Percentiles rank a stretch among this genome's conserved stretches.
phyloP scores from a whole-genome alignment of 257 asterid species.

The Anisodus tanguticus region DNA sequence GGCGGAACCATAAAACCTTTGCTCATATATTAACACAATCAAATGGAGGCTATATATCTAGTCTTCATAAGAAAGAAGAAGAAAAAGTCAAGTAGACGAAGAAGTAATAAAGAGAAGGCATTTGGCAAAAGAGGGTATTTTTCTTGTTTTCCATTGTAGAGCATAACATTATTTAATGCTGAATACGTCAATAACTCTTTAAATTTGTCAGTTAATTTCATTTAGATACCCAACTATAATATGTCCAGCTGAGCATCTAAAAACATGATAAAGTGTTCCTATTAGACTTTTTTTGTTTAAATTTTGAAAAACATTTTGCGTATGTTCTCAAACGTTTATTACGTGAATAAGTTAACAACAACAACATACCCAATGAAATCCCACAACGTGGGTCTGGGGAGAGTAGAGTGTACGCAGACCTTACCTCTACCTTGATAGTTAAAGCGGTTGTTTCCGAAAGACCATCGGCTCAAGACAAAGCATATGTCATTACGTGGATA shows the following conservation, averaged over 20 bases:
- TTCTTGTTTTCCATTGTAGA: constrained; percentile 11
- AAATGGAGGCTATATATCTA: not conserved
- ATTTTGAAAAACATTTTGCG: not conserved
- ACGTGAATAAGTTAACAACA: not conserved
- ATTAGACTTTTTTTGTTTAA: not conserved
- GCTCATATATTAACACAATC: not conserved
- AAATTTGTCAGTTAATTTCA: not conserved
- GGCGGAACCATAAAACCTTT: not conserved
- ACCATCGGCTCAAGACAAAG: too few relatives aligned
- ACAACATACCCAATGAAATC: too few relatives aligned
- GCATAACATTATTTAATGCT: not conserved
- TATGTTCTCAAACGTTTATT: not conserved
- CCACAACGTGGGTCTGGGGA: too few relatives aligned
- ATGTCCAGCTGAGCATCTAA: not conserved
- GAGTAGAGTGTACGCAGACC: too few relatives aligned
- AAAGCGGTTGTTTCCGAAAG: too few relatives aligned
- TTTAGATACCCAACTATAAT: accelerated
- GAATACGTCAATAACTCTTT: not conserved
- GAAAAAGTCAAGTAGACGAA: not conserved
- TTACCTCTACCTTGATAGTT: too few relatives aligned
- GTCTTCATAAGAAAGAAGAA: not conserved
- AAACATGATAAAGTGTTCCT: not conserved
- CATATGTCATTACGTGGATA: not conserved
- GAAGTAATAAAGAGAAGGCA: not conserved
- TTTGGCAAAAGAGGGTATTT: not conserved